Base-by-base conservation (phyloP, 1,139 yeast genomes). In the Citeromyces hawaiiensis region DNA sequence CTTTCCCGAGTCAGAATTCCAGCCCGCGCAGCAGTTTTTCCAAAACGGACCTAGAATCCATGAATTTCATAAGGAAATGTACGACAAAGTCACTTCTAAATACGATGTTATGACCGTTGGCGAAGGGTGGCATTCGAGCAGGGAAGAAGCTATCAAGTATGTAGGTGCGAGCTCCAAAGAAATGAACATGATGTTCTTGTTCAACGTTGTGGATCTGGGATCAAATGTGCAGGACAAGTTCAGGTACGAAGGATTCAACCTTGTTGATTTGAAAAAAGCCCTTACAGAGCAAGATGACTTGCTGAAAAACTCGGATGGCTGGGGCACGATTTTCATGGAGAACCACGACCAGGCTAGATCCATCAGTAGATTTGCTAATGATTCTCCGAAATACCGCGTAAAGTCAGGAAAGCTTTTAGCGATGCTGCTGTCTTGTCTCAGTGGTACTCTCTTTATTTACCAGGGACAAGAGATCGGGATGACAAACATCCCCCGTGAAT, bases 401-500 rank as follows among this genome's bases (percentile, higher is more conserved):
- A 50, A 56, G 42, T 63, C 72, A 27, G 72, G 72, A 17, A 72
- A 73, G 51, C 56, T 72, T 53, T 51, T 74, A 45, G 62, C 76
- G 4, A 48, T 69, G 43, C 57, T 73, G 48, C 66, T 67, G 47
- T 47, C 65, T 9, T 48, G 74, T 4, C 61, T 71, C 47, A 67
- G 76, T 21, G 81, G 81, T 39, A 73, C 81, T 6, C 57, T 72
- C 43, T 74, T 63, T 54, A 55, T 74, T 35, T 73, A 73, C 53
- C 79, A 74, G 53, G 80, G 80, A 40, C 80, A 74, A 51, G 81
- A 74, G 51, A 61, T 74, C 43, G 80, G 74, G 37, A 70, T 68
- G 72, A 63, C 66, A 38, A 74, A 74, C 48, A 54, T 70, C 33
- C 66, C 68, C 35, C 47, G 54, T 40, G 51, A 55, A 29, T 70